A percentile compares a stretch with the other conserved stretches of the same genome.
These are phyloP conservation scores for Calonectria hawksworthii DNA, from an alignment of 2,329 filamentous ascomycete genomes.

Conservation along the genomic window DNA sequence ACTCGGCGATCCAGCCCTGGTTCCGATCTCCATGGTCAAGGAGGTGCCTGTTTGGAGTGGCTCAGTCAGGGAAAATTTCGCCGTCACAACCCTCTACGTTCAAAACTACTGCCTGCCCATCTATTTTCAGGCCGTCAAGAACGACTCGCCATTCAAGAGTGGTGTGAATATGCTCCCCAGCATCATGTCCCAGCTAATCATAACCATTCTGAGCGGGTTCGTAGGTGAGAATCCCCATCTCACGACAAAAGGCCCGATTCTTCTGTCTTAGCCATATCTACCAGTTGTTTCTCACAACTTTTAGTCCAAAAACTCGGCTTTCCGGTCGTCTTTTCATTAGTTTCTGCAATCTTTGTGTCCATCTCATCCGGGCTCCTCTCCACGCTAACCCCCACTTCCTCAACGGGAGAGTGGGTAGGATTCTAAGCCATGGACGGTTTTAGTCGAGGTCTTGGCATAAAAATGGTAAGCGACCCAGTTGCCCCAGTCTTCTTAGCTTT, in stretches of 20 bases:
- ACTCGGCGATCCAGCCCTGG: neutral
- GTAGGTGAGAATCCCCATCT: neutral
- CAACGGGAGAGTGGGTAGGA: neutral
- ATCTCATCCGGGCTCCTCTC: neutral
- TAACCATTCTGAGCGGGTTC: neutral
- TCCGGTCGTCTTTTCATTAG: neutral
- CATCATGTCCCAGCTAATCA: neutral
- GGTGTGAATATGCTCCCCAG: constrained; percentile 5
- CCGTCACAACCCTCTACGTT: neutral
- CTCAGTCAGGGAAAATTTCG: neutral
- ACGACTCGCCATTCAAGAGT: neutral
- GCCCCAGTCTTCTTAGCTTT: neutral
- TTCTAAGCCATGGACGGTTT: neutral
- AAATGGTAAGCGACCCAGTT: neutral
- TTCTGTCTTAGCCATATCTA: neutral
- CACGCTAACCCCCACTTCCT: neutral
- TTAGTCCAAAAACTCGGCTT: neutral
- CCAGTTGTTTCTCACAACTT: neutral
- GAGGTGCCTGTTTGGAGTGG: constrained; percentile 1
- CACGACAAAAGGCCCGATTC: neutral
- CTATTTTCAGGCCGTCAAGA: constrained; percentile 6
- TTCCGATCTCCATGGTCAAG: constrained; percentile 6
- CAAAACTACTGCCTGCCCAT: constrained; percentile 6
- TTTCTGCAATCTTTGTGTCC: neutral
- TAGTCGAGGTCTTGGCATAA: constrained; percentile 4